These are phyloP conservation scores for Karstenula rhodostoma DNA, from an alignment of 2,329 filamentous ascomycete species.

Conservation along the genomic window DNA sequence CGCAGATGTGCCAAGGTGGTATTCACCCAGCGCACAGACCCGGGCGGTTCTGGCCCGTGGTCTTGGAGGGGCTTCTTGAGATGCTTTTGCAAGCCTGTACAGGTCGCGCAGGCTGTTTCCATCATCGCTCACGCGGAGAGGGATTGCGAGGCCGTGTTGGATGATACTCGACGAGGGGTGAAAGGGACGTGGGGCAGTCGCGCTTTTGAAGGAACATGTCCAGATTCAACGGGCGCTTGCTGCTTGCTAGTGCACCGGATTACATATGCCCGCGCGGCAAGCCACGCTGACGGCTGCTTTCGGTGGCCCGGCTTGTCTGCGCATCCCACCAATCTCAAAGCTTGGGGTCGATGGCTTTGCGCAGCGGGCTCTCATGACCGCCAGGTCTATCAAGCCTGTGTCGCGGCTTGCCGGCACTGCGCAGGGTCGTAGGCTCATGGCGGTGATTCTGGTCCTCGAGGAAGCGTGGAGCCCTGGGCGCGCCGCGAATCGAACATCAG, in stretches of 20 bases:
- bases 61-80: constrained; percentile 28
- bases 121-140: constrained; percentile 20
- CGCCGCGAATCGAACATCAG: not conserved
- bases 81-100: constrained; percentile 45
- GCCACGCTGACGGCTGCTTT: constrained; percentile 10
- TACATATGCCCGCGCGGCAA: constrained; percentile 1
- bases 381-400: not conserved
- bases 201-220: constrained; percentile 1
- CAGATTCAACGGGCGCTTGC: constrained; percentile 2
- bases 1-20: constrained; percentile 41
- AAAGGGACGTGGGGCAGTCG: not conserved
- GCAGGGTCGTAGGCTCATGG: not conserved
- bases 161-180: not conserved
- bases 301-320: not conserved
- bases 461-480: not conserved
- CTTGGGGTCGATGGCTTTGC: not conserved
- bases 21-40: constrained; percentile 34
- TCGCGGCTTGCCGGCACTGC: not conserved
- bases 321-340: not conserved
- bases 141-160: not conserved
- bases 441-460: not conserved
- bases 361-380: no score
- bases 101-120: constrained; percentile 43
- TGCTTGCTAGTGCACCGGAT: constrained; percentile 7
- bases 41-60: constrained; percentile 22